Evolutionary conservation across 2,329 filamentous ascomycete genomes (phyloP).

Genomic region (Chaetomium globosum): DNA sequence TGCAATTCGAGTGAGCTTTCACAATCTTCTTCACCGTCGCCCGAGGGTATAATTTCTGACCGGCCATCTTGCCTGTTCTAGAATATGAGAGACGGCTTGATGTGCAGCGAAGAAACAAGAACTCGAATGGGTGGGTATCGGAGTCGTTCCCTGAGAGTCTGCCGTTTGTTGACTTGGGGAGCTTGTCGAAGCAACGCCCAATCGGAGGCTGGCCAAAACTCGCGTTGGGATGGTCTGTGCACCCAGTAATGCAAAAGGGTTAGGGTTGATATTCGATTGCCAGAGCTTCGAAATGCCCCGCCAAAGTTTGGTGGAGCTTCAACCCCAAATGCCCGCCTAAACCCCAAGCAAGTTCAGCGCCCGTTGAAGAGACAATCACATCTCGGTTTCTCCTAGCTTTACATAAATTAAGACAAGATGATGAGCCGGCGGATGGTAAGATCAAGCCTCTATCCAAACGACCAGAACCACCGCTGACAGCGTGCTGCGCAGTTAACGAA

Average conservation of each 20-base stretch:
- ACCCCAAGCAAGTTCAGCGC: neutral
- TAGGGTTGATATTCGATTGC: neutral
- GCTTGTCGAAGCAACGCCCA: neutral
- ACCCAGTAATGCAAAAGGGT: neutral
- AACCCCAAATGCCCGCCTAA: neutral
- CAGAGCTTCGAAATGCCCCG: constrained; percentile 4
- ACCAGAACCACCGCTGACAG: neutral
- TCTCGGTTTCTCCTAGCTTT: neutral
- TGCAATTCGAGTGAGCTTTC: constrained; percentile 82
- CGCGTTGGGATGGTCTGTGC: neutral
- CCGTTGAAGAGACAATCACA: neutral
- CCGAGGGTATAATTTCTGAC: constrained; percentile 79
- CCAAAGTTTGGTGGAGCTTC: constrained; percentile 3
- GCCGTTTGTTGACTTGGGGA: constrained; percentile 3
- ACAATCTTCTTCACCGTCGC: constrained; percentile 85
- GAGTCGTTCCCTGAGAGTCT: neutral
- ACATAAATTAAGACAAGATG: constrained; percentile 21
- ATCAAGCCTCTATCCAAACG: neutral
- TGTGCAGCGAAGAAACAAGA: neutral
- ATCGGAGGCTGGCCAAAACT: constrained; percentile 4
- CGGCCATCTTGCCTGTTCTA: constrained; percentile 48
- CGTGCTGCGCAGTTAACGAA: constrained; percentile 73
- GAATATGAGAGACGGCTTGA: too few species aligned
- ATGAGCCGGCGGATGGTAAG: constrained; percentile 30
- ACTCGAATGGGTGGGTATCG: neutral